Conservation (phyloP, 2,329 filamentous ascomycete species). For the Xylaria sp. region DNA sequence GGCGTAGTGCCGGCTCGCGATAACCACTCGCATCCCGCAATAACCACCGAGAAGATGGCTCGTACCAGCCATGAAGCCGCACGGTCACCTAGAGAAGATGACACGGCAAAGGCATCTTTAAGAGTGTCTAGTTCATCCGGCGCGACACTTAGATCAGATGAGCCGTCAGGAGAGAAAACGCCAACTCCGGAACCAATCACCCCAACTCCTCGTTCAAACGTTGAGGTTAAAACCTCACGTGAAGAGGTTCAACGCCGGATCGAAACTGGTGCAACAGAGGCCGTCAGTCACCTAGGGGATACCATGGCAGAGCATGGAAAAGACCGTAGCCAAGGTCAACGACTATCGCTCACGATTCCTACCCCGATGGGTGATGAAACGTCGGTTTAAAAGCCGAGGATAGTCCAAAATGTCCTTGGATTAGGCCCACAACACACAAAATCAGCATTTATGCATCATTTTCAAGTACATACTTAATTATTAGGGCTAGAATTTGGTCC, state of each 20-base stretch:
- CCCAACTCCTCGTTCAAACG: not conserved
- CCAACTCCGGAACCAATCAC: conserved; percentile 3
- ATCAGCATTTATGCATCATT: conserved; percentile 25
- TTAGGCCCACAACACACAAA: conserved; percentile 25
- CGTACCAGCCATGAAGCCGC: conserved; percentile 44
- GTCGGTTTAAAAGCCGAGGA: conserved; percentile 19
- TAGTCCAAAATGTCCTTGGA: conserved; percentile 4
- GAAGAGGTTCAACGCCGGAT: conserved; percentile 19
- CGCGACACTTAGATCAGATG: conserved; percentile 11
- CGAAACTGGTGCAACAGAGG: conserved; percentile 9
- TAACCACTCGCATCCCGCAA: conserved; percentile 28
- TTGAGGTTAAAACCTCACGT: not conserved
- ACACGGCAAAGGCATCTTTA: conserved; percentile 11
- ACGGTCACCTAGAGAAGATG: conserved; percentile 19
- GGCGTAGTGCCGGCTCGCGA: conserved; percentile 76
- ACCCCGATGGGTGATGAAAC: conserved; percentile 33
- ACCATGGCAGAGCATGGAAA: conserved; percentile 33
- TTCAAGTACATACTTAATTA: conserved; percentile 22
- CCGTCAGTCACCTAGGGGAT: conserved; percentile 30
- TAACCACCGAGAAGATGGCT: conserved; percentile 42
- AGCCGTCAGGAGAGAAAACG: conserved; percentile 7
- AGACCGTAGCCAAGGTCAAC: conserved; percentile 39
- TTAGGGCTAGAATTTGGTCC: conserved; percentile 15
- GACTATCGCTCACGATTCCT: conserved; percentile 47
- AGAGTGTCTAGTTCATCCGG: conserved; percentile 23